Evolutionary conservation across 2,329 filamentous ascomycete genomes (phyloP).

Genomic region (Trichocomaceae sp.): DNA sequence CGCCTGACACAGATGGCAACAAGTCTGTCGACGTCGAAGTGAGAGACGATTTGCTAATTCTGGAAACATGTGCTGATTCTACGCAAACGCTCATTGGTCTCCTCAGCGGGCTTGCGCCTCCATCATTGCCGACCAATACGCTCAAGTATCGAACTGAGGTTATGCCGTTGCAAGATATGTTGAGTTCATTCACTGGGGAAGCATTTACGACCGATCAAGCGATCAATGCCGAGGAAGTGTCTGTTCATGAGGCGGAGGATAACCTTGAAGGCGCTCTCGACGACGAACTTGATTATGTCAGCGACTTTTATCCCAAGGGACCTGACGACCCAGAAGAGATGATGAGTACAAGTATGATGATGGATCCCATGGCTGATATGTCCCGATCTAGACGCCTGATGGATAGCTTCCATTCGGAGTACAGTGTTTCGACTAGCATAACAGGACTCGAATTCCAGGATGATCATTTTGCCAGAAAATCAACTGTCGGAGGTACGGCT

Average conservation of each 20-base stretch:
- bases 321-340: conserved; percentile 35
- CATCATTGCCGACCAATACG: conserved; percentile 72
- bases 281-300: conserved; percentile 46
- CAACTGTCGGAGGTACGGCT: conserved; percentile 58
- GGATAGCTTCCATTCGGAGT: conserved; percentile 49
- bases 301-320: conserved; percentile 48
- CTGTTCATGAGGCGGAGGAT: conserved; percentile 41
- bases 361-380: conserved; percentile 33
- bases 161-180: conserved; percentile 77
- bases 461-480: conserved; percentile 64
- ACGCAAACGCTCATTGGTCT: conserved; percentile 83
- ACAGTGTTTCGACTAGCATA: conserved; percentile 50
- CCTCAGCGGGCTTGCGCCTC: conserved; percentile 72
- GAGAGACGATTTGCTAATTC: conserved; percentile 74
- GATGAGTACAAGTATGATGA: conserved; percentile 36
- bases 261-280: conserved; percentile 34
- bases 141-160: conserved; percentile 82
- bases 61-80: conserved; percentile 95
- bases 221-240: conserved; percentile 21
- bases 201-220: conserved; percentile 52
- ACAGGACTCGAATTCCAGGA: conserved; percentile 67
- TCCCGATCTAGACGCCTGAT: conserved; percentile 36
- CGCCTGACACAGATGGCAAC: conserved; percentile 50
- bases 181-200: conserved; percentile 84
- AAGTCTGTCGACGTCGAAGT: conserved; percentile 73